A percentile compares a stretch with the other conserved stretches of the same genome.
These are phyloP conservation scores for Cymodocea nodosa DNA, from an alignment of 116 monocot genomes.

Conservation along the genomic window DNA sequence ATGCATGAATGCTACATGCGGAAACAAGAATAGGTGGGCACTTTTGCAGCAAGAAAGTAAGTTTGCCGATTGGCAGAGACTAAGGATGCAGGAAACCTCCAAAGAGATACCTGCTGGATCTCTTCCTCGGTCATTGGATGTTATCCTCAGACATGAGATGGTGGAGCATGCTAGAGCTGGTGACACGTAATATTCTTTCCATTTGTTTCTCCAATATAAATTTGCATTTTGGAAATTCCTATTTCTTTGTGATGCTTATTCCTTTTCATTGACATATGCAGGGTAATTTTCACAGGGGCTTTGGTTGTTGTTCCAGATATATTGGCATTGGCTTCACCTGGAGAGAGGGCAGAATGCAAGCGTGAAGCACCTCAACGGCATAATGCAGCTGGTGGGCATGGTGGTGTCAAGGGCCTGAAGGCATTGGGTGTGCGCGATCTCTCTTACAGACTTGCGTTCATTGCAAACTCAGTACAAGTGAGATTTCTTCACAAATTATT, in stretches of 20 bases:
- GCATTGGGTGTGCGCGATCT: conserved; percentile 89
- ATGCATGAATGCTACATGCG: conserved; percentile 75
- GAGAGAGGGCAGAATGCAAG: conserved; percentile 83
- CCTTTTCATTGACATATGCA: conserved; percentile 9
- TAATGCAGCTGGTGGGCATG: conserved; percentile 51
- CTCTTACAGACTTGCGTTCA: conserved; percentile 87
- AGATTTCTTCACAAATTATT: conserved; percentile 9
- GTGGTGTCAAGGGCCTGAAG: conserved; percentile 73
- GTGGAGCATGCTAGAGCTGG: conserved; percentile 96
- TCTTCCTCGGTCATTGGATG: conserved; percentile 88
- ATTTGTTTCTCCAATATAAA: background rate
- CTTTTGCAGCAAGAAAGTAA: conserved; percentile 94
- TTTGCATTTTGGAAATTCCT: background rate
- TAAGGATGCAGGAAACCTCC: conserved; percentile 92
- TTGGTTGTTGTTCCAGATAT: conserved; percentile 90
- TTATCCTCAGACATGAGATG: conserved; percentile 93
- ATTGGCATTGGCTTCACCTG: conserved; percentile 86
- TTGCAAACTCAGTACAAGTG: conserved; percentile 98
- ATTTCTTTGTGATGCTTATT: background rate
- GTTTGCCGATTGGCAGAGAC: conserved; percentile 97
- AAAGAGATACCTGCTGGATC: conserved; percentile 98
- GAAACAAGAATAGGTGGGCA: conserved; percentile 67
- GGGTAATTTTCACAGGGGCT: conserved; percentile 85
- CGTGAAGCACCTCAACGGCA: conserved; percentile 68
- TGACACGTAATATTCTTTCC: conserved; percentile 51